phyloP scores from a whole-genome alignment of 495 filamentous ascomycete genomes.

The Xylaria sp. region DNA sequence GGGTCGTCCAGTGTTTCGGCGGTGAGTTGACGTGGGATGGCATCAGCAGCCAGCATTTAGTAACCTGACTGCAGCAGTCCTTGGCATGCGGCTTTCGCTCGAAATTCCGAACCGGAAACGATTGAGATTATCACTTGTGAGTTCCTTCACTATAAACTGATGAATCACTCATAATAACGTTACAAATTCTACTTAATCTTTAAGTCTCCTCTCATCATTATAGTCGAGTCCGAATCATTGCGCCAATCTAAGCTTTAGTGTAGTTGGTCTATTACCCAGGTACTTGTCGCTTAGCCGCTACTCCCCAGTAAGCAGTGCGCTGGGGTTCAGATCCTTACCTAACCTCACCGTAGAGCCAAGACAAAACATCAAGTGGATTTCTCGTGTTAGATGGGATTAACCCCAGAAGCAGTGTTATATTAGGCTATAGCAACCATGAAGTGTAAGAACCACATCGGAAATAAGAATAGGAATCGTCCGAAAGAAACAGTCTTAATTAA shows the following conservation, averaged over 20 bases:
- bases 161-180: not conserved
- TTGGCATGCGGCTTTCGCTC: constrained; percentile 10
- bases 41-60: not conserved
- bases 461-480: not conserved
- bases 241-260: not conserved
- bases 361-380: not conserved
- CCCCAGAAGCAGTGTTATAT: not conserved
- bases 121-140: not conserved
- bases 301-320: not conserved
- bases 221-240: not conserved
- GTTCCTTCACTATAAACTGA: not conserved
- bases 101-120: not conserved
- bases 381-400: constrained; percentile 5
- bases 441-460: not conserved
- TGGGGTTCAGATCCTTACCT: constrained; percentile 12
- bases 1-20: not conserved
- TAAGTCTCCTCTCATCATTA: not conserved
- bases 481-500: not conserved
- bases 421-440: not conserved
- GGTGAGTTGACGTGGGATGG: not conserved
- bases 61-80: not conserved
- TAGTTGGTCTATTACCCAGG: not conserved
- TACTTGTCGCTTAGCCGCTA: not conserved
- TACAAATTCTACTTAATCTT: not conserved
- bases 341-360: constrained; percentile 16